A percentile compares a stretch with the other conserved stretches of the same genome.
Conservation (phyloP, 768 basidiomycete species). For the Pleurotus tuoliensis region DNA sequence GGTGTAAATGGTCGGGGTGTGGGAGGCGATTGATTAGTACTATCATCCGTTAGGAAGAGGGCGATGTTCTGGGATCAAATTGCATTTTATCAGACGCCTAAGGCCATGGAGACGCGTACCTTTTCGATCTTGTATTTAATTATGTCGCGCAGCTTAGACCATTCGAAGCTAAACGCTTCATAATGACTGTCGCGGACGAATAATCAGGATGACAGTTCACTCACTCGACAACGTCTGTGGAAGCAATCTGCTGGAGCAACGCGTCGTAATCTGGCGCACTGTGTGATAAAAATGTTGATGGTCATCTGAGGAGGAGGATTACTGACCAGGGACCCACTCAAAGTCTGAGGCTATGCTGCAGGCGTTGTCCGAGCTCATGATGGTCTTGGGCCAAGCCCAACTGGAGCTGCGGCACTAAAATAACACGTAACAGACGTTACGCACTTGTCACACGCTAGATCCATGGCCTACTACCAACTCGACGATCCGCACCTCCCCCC, state of each 20-base stretch:
- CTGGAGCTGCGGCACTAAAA: background rate
- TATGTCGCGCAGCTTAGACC: slow-evolving; percentile 63
- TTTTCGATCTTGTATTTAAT: slow-evolving; percentile 70
- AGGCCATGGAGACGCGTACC: slow-evolving; percentile 33
- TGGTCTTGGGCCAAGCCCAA: background rate
- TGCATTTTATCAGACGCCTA: background rate
- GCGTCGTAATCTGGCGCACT: slow-evolving; percentile 49
- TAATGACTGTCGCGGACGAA: slow-evolving; percentile 6
- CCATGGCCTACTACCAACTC: slow-evolving; percentile 29
- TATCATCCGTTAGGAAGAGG: slow-evolving; percentile 37
- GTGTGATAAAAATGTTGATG: too few relatives aligned
- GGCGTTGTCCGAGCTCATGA: background rate
- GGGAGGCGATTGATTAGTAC: slow-evolving; percentile 25
- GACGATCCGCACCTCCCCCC: slow-evolving; percentile 13
- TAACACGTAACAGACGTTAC: background rate
- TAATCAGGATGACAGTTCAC: slow-evolving; percentile 16
- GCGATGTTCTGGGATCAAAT: slow-evolving; percentile 40
- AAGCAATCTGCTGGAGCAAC: slow-evolving; percentile 58
- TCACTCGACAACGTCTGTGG: slow-evolving; percentile 62
- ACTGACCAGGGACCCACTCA: slow-evolving; percentile 51
- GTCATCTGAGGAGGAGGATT: background rate
- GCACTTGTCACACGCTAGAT: slow-evolving; percentile 2
- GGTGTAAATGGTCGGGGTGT: slow-evolving; percentile 39
- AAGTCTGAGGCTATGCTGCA: slow-evolving; percentile 23
- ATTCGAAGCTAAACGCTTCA: slow-evolving; percentile 49